Conservation (phyloP, 139 green algal species). For the Chlamydomonas sphaeroides region DNA sequence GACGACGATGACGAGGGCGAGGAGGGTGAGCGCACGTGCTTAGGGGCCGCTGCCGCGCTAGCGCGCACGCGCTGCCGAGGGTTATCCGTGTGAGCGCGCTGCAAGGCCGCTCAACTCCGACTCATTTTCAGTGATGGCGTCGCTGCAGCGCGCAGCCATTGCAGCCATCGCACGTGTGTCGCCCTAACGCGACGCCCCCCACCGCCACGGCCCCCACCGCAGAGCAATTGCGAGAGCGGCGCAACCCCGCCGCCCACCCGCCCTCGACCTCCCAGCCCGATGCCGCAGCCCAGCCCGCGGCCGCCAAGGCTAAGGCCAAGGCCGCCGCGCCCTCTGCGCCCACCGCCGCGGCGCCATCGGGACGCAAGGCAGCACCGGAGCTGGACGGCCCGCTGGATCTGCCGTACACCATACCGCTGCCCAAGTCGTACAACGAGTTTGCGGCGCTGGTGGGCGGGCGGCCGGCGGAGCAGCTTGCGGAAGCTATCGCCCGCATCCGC, state of each 20-base stretch:
- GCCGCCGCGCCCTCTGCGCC: too few species aligned
- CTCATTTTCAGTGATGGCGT: too few species aligned
- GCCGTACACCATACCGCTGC: constrained; percentile 84
- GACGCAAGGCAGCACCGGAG: not conserved
- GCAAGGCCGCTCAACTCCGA: too few species aligned
- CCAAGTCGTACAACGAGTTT: constrained; percentile 79
- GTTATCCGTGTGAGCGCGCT: too few species aligned
- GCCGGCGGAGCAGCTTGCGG: constrained; percentile 62
- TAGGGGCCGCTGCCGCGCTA: too few species aligned
- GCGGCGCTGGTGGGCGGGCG: constrained; percentile 56
- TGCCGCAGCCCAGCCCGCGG: not conserved
- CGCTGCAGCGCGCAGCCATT: too few species aligned
- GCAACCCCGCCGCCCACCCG: constrained; percentile 1
- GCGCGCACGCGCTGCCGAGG: too few species aligned
- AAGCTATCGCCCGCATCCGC: constrained; percentile 80
- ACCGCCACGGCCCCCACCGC: too few species aligned
- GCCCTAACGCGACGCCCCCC: too few species aligned
- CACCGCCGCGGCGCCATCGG: too few species aligned
- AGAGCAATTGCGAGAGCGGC: constrained; percentile 16
- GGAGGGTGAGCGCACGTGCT: too few species aligned
- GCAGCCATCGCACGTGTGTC: too few species aligned
- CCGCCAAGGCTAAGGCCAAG: constrained; percentile 1
- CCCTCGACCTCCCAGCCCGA: not conserved
- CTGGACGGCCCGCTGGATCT: constrained; percentile 70
- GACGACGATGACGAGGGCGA: constrained; percentile 31